phyloP scores from a whole-genome alignment of 1,284 basidiomycete genomes.

The Vanrija humicola region DNA sequence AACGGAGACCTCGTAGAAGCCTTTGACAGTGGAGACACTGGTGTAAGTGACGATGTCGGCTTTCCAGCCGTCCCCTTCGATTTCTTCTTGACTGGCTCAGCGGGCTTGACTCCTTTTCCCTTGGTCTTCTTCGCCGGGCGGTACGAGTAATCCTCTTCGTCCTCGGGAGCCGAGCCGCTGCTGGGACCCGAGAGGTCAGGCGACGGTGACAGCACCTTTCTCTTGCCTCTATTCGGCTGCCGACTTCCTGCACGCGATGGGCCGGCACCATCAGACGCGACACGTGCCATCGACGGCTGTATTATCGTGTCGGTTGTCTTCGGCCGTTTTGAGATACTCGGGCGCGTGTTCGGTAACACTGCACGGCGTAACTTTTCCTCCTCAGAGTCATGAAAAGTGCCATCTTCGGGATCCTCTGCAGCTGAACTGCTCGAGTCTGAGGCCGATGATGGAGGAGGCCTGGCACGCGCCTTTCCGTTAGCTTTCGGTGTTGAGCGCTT shows the following conservation, averaged over 20 bases:
- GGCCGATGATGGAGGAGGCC: not conserved
- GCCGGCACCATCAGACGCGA: not conserved
- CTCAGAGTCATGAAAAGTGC: constrained; percentile 9
- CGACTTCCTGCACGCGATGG: not conserved
- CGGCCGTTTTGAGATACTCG: not conserved
- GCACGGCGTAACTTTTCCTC: no score
- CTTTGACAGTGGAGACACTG: not conserved
- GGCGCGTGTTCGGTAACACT: not conserved
- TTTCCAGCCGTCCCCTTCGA: not conserved
- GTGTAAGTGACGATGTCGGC: not conserved
- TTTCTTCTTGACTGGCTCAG: not conserved
- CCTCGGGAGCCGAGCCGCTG: constrained; percentile 21
- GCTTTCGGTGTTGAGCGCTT: no score
- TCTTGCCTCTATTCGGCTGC: constrained; percentile 8
- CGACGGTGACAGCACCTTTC: constrained; percentile 9
- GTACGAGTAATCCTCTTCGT: constrained; percentile 22
- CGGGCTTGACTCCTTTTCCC: not conserved
- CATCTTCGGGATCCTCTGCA: constrained; percentile 21
- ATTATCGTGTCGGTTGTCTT: no score
- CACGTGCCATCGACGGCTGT: not conserved
- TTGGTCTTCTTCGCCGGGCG: constrained; percentile 7
- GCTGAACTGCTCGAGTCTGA: constrained; percentile 14
- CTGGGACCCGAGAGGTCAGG: constrained; percentile 10
- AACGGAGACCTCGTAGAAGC: not conserved
- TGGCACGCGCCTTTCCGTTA: no score